A percentile compares a stretch with the other conserved stretches of the same genome.
phyloP scores from a whole-genome alignment of 192 early-diverging fungal genomes.

The Backusella tuberculispora region DNA sequence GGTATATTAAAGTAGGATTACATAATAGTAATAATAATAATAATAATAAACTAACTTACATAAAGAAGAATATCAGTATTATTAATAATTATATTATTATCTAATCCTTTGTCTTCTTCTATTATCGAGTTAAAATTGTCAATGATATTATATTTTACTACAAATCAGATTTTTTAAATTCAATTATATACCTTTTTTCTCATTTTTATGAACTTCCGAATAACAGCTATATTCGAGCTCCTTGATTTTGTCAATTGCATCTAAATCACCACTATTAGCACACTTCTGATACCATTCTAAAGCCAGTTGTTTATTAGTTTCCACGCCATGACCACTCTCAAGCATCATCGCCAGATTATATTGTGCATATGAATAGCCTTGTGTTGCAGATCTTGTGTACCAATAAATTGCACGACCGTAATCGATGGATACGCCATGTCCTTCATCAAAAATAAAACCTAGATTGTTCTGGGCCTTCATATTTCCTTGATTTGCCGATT shows the following conservation, averaged over 20 bases:
- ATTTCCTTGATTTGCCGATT: slow-evolving; percentile 66
- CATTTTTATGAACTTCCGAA: not conserved
- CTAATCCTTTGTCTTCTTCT: too few relatives aligned
- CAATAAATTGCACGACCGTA: slow-evolving; percentile 58
- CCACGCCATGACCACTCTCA: slow-evolving; percentile 59
- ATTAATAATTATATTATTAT: too few relatives aligned
- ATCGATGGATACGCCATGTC: slow-evolving; percentile 61
- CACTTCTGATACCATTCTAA: slow-evolving; percentile 54
- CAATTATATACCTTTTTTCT: not conserved
- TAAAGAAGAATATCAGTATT: too few relatives aligned
- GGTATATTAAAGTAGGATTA: too few relatives aligned
- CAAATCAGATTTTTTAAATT: not conserved
- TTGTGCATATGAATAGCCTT: slow-evolving; percentile 54
- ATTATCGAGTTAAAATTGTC: too few relatives aligned
- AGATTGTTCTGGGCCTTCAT: slow-evolving; percentile 78
- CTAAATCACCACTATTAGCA: not conserved
- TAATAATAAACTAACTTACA: too few relatives aligned
- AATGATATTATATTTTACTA: too few relatives aligned
- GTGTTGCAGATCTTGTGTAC: slow-evolving; percentile 50
- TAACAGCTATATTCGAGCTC: not conserved
- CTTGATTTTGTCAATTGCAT: not conserved
- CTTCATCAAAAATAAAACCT: slow-evolving; percentile 81
- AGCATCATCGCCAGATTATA: slow-evolving; percentile 83
- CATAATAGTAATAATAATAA: too few relatives aligned
- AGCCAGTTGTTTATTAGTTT: slow-evolving; percentile 49